These are phyloP conservation scores for Coemansia sp. DNA, from an alignment of 192 early-diverging fungal genomes.

Conservation along the genomic window DNA sequence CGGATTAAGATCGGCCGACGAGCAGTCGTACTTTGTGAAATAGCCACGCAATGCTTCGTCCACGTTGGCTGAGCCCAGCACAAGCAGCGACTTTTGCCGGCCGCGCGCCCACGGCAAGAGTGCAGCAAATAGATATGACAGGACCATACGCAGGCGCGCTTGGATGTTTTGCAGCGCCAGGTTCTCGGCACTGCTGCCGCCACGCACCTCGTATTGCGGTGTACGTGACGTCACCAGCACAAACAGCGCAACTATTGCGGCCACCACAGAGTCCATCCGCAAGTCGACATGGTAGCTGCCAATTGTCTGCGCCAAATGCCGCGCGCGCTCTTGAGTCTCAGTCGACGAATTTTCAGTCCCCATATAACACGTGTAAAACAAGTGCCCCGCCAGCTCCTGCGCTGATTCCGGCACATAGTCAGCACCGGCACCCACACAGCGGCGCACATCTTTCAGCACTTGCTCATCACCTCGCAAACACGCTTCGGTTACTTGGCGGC, in stretches of 20 bases:
- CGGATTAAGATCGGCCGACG: conserved; percentile 94
- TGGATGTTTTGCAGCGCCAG: conserved; percentile 97
- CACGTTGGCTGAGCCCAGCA: conserved; percentile 95
- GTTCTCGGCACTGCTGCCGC: conserved; percentile 84
- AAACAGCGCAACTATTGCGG: conserved; percentile 76
- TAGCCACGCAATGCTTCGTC: conserved; percentile 97
- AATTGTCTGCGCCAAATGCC: conserved; percentile 72
- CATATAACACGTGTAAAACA: conserved; percentile 98
- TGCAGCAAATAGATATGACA: conserved; percentile 94
- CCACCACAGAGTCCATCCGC: conserved; percentile 81
- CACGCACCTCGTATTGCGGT: conserved; percentile 79
- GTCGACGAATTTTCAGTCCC: conserved; percentile 85
- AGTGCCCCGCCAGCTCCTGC: conserved; percentile 75
- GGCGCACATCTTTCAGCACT: conserved; percentile 73
- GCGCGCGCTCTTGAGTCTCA: conserved; percentile 83
- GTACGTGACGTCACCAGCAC: conserved; percentile 66
- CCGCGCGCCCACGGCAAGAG: conserved; percentile 81
- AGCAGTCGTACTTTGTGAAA: conserved; percentile 98
- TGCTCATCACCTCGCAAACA: conserved; percentile 57
- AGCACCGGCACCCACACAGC: conserved; percentile 54
- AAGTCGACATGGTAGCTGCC: conserved; percentile 91
- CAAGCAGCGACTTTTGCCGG: conserved; percentile 69
- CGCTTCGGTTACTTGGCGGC: conserved; percentile 16
- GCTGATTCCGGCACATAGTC: conserved; percentile 76
- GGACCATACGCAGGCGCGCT: conserved; percentile 91